Percentiles rank a stretch among this genome's conserved stretches.
phyloP scores from a whole-genome alignment of 768 basidiomycete species.

The Hypsizygus marmoreus region DNA sequence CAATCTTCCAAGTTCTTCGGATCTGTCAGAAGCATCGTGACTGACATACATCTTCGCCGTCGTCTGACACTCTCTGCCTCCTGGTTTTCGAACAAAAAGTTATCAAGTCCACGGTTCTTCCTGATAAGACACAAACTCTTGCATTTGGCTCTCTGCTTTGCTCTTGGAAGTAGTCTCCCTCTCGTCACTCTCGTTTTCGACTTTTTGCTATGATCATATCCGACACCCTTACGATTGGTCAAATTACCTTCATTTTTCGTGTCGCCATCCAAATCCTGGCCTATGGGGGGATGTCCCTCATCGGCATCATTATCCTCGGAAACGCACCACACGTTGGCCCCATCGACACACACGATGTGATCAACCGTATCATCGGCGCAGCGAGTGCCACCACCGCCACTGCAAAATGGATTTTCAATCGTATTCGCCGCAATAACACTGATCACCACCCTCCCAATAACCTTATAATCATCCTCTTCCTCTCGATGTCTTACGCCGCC shows the following conservation, averaged over 20 bases:
- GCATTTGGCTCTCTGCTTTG: background rate
- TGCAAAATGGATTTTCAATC: constrained; percentile 20
- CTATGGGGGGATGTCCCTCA: constrained; percentile 18
- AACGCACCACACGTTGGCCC: constrained; percentile 21
- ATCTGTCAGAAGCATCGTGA: constrained; percentile 1
- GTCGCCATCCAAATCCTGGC: constrained; percentile 24
- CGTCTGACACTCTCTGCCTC: background rate
- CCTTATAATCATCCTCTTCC: constrained; percentile 17
- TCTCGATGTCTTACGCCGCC: constrained; percentile 15
- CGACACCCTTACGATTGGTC: constrained; percentile 17
- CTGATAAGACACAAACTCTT: too few species aligned
- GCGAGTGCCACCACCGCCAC: constrained; percentile 13
- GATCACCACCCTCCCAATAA: constrained; percentile 17
- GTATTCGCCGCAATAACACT: constrained; percentile 10
- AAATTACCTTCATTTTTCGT: constrained; percentile 26
- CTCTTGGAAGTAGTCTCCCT: background rate
- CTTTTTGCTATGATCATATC: constrained; percentile 11
- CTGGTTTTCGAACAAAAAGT: background rate
- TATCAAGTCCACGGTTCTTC: too few species aligned
- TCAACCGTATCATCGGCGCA: constrained; percentile 21
- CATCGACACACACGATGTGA: constrained; percentile 22
- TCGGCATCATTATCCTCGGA: constrained; percentile 20
- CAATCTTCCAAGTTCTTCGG: too few species aligned
- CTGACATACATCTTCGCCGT: background rate
- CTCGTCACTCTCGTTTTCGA: background rate